Evolutionary conservation across 2,329 filamentous ascomycete genomes (phyloP), one percentile per base, ranked within the genome.

Genomic region (Fusarium tuaranense): DNA sequence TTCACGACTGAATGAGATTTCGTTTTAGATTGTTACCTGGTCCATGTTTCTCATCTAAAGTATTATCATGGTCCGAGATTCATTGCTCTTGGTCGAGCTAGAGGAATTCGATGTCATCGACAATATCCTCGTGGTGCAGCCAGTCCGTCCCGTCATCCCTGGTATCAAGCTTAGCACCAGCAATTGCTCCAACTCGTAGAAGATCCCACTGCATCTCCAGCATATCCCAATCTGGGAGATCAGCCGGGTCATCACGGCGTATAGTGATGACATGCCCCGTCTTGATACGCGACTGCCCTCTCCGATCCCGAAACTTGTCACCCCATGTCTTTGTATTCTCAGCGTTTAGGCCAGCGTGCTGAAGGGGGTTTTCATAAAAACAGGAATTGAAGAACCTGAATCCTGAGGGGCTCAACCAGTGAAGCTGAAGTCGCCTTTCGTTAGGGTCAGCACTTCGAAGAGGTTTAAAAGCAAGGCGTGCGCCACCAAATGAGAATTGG

Each of bases 1-100:
- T 70, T 79, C 75, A 79, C 72, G 78, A 79, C 59, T 79, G 76
- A 79, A 79, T 79, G 78, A 79, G 58, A 78, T 69, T 74, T 75
- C 63, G 67, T 71, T 74, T 65, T 67, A 74, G 66, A 66, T 61
- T 72, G 48, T 63, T 58, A 38, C 20, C n/a, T 25, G 59, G 4
- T 51, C 18, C 22, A 27, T 30, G 48, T 30, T 30, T 53, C 18
- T 30, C 22, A 7, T 27, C 22, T 51, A 14, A 27, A 51, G 25
- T 18, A 51, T 27, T 7, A 27, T 12, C 22, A 27, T 27, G 14
- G 22, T 27, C 46, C 22, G 8, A 27, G 22, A 51, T 25, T 9
- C 46, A 30, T 27, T 51, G 16, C 46, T 32, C 51, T n/a, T 57
- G 51, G 18, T 57, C 18, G 18, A 57, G 51, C n/a, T 20, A 6